phyloP scores from a whole-genome alignment of 1,284 basidiomycete genomes.

The Neolentinus lepideus region DNA sequence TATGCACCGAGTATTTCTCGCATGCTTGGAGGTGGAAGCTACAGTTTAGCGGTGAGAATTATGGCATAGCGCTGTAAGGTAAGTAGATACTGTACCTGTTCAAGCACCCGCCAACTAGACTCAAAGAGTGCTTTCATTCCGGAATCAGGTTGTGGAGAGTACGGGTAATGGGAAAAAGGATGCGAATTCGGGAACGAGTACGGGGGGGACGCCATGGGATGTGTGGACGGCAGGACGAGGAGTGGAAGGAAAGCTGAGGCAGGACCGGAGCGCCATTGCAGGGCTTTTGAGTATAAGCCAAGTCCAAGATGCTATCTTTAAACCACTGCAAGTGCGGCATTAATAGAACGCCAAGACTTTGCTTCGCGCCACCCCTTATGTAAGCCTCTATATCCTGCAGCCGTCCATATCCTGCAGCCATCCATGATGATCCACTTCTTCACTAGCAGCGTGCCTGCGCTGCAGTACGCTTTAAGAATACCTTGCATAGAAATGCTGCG shows the following conservation, averaged over 20 bases:
- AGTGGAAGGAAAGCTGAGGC: constrained; percentile 1
- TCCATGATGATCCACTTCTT: too few species aligned
- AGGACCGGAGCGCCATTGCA: constrained; percentile 12
- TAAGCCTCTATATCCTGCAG: too few species aligned
- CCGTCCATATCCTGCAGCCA: too few species aligned
- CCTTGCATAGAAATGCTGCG: too few species aligned
- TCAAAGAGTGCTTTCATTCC: background rate
- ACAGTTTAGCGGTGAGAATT: constrained; percentile 5
- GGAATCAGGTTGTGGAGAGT: background rate
- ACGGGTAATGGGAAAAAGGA: background rate
- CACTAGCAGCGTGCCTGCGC: too few species aligned
- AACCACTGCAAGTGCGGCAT: constrained; percentile 16
- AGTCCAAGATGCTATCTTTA: constrained; percentile 32
- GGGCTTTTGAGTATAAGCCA: constrained; percentile 30
- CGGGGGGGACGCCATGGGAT: background rate
- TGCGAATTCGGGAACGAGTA: background rate
- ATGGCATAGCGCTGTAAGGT: background rate
- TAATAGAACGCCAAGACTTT: constrained; percentile 29
- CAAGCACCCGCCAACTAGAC: background rate
- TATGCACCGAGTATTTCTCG: constrained; percentile 83
- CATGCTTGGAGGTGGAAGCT: constrained; percentile 72
- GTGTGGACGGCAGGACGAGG: background rate
- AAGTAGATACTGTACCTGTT: background rate
- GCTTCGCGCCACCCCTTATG: background rate
- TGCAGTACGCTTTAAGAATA: too few species aligned